These are phyloP conservation scores for Jimgerdemannia flammicorona DNA, from an alignment of 192 early-diverging fungal species.

Conservation along the genomic window DNA sequence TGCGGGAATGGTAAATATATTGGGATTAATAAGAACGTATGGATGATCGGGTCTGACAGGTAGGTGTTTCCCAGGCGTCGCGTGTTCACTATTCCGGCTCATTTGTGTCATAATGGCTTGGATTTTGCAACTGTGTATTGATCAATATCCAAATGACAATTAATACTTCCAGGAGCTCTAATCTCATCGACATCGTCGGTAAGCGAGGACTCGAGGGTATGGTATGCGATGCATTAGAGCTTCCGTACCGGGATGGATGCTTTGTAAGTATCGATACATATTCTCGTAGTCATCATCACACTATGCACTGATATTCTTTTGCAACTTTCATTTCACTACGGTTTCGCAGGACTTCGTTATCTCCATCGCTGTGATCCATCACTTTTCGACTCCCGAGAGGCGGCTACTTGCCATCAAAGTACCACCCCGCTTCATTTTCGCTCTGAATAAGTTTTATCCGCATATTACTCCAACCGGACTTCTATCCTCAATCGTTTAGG, in stretches of 20 bases:
- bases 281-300: background rate
- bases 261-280: slow-evolving; percentile 58
- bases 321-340: background rate
- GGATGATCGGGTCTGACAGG: slow-evolving; percentile 84
- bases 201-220: slow-evolving; percentile 76
- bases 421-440: background rate
- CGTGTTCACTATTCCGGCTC: background rate
- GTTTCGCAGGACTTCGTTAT: slow-evolving; percentile 79
- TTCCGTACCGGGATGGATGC: slow-evolving; percentile 65
- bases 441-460: background rate
- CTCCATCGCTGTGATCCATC: slow-evolving; percentile 96
- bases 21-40: slow-evolving; percentile 78
- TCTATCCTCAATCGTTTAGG: slow-evolving; percentile 22
- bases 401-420: slow-evolving; percentile 65
- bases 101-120: too few relatives aligned
- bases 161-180: slow-evolving; percentile 54
- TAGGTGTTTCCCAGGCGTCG: slow-evolving; percentile 16
- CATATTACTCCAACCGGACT: background rate
- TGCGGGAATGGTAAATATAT: slow-evolving; percentile 99
- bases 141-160: background rate
- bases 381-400: slow-evolving; percentile 79
- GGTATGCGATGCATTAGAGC: slow-evolving; percentile 72
- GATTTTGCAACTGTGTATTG: background rate
- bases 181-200: slow-evolving; percentile 71
- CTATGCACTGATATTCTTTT: background rate